Evolutionary conservation across 2,329 filamentous ascomycete species (phyloP).

Genomic region (Botrytis byssoidea): DNA sequence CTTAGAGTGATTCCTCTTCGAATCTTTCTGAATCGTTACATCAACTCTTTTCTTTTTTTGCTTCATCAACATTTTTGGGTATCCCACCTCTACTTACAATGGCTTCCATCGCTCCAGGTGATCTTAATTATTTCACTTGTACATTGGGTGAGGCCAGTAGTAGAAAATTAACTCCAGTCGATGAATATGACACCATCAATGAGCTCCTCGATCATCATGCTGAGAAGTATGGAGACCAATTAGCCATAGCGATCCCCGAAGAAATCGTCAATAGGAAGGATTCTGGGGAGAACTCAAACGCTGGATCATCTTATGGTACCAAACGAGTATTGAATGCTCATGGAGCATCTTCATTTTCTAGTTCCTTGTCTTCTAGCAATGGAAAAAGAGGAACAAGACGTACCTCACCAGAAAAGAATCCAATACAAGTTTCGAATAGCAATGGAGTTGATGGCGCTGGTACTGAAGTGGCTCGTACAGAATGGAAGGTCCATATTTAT

Average conservation of each 20-base stretch:
- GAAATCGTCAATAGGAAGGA: neutral
- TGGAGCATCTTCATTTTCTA: neutral
- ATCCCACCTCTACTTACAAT: neutral
- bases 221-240: neutral
- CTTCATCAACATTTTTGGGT: neutral
- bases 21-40: neutral
- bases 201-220: conserved; percentile 46
- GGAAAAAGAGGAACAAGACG: too few species aligned
- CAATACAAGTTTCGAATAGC: neutral
- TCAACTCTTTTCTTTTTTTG: neutral
- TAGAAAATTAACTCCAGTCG: conserved; percentile 44
- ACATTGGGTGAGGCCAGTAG: conserved; percentile 52
- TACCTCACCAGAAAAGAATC: neutral
- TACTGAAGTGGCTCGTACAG: neutral
- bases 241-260: conserved; percentile 3
- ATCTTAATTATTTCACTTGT: conserved; percentile 54
- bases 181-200: conserved; percentile 49
- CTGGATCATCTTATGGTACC: neutral
- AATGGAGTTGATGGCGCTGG: neutral
- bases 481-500: neutral
- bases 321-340: neutral
- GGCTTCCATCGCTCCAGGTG: neutral
- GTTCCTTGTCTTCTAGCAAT: neutral
- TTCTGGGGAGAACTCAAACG: neutral
- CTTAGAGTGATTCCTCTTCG: neutral